Conservation (phyloP, 192 early-diverging fungal genomes). For the Martensiomyces pterosporus region DNA sequence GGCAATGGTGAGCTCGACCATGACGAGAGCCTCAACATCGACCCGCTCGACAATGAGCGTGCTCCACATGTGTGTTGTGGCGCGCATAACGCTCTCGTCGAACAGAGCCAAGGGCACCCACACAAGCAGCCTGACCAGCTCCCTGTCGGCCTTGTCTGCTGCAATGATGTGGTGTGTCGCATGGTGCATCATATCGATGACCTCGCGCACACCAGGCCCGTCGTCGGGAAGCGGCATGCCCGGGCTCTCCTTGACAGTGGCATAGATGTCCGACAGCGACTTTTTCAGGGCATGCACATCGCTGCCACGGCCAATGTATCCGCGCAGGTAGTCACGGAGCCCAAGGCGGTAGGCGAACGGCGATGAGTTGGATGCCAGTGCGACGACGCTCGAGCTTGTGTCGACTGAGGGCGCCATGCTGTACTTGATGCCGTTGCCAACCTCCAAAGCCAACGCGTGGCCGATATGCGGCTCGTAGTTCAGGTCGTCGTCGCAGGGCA, state of each 20-base stretch:
- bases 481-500: slow-evolving; percentile 55
- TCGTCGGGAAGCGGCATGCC: slow-evolving; percentile 17
- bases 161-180: slow-evolving; percentile 27
- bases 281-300: slow-evolving; percentile 32
- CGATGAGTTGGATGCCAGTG: slow-evolving; percentile 35
- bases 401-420: slow-evolving; percentile 9
- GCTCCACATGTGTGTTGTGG: slow-evolving; percentile 85
- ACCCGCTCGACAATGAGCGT: slow-evolving; percentile 79
- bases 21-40: slow-evolving; percentile 66
- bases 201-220: slow-evolving; percentile 7
- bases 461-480: slow-evolving; percentile 64
- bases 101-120: slow-evolving; percentile 85
- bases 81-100: slow-evolving; percentile 71
- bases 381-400: neutral
- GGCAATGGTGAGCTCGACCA: slow-evolving; percentile 76
- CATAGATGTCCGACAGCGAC: slow-evolving; percentile 23
- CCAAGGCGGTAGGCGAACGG: slow-evolving; percentile 34
- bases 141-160: slow-evolving; percentile 19
- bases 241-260: slow-evolving; percentile 20
- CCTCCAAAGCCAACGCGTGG: slow-evolving; percentile 63
- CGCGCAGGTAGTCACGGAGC: slow-evolving; percentile 36
- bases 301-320: slow-evolving; percentile 19
- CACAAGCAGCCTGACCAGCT: slow-evolving; percentile 76
- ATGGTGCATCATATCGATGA: slow-evolving; percentile 19
- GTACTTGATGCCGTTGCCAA: slow-evolving; percentile 42